phyloP scores from a whole-genome alignment of 805 yeast genomes.

The Metschnikowia bowlesiae region DNA sequence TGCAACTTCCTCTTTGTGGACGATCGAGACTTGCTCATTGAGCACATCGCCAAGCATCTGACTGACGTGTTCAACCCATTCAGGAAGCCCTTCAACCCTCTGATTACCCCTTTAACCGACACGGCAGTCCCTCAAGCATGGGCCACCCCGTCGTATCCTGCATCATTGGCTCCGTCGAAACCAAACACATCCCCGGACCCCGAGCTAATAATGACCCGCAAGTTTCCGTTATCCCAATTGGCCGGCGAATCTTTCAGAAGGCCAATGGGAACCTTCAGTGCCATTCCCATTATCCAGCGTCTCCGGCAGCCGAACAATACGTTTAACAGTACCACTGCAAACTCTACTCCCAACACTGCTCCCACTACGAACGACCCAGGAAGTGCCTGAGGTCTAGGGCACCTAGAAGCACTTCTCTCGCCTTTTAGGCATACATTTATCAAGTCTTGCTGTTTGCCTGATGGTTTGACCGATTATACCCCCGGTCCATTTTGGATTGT shows the following conservation, averaged over 20 bases:
- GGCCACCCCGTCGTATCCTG: slow-evolving; percentile 23
- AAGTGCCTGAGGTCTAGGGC: neutral
- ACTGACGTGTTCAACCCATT: slow-evolving; percentile 38
- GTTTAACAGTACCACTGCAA: neutral
- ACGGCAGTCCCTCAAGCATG: slow-evolving; percentile 32
- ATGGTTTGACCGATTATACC: too few relatives aligned
- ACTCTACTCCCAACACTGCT: neutral
- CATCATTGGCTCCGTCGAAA: neutral
- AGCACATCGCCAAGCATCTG: slow-evolving; percentile 25
- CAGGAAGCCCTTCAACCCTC: slow-evolving; percentile 32
- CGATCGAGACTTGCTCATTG: slow-evolving; percentile 16
- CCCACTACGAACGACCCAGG: neutral
- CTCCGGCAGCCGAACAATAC: neutral
- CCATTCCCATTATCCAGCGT: neutral
- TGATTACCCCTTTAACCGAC: slow-evolving; percentile 38
- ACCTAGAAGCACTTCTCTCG: too few relatives aligned
- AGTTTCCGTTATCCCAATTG: slow-evolving; percentile 12
- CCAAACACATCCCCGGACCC: slow-evolving; percentile 8
- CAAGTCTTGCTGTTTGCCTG: too few relatives aligned
- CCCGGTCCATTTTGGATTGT: too few relatives aligned
- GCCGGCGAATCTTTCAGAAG: neutral
- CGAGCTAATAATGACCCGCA: slow-evolving; percentile 13
- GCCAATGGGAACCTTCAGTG: neutral
- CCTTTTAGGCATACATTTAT: too few relatives aligned
- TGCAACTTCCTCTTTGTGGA: slow-evolving; percentile 9